These are phyloP conservation scores for Symmetrospora coprosmae DNA, from an alignment of 768 basidiomycete genomes.

Conservation along the genomic window DNA sequence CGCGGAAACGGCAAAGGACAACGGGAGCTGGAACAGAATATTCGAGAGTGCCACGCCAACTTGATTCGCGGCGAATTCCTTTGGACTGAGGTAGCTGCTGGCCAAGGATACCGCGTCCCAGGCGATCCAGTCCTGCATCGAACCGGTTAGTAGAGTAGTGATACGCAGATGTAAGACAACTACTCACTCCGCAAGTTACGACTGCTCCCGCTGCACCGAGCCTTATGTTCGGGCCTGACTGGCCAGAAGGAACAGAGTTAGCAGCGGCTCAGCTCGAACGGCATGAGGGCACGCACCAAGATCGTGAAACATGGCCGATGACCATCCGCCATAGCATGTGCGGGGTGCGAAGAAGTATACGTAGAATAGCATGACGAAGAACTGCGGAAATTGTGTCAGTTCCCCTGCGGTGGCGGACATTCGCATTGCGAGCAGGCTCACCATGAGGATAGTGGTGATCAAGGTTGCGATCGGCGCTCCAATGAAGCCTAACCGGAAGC, in stretches of 20 bases:
- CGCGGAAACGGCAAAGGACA: background rate
- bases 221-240: slow-evolving; percentile 14
- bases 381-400: background rate
- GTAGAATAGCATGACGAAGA: background rate
- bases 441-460: slow-evolving; percentile 1
- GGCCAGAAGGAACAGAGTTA: too few species aligned
- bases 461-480: background rate
- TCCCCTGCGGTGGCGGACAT: too few species aligned
- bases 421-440: background rate
- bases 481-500: background rate
- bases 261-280: too few species aligned
- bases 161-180: too few species aligned
- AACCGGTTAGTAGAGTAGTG: too few species aligned
- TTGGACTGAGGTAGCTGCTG: background rate
- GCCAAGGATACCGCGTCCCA: background rate
- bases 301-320: slow-evolving; percentile 4
- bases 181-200: too few species aligned
- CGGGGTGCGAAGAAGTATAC: background rate
- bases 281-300: too few species aligned
- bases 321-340: background rate
- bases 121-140: background rate
- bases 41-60: background rate
- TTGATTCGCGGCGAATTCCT: slow-evolving; percentile 2
- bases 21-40: background rate
- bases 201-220: background rate